These are phyloP conservation scores for Penicillium sclerotiorum DNA, from an alignment of 2,329 filamentous ascomycete species.

Conservation along the genomic window DNA sequence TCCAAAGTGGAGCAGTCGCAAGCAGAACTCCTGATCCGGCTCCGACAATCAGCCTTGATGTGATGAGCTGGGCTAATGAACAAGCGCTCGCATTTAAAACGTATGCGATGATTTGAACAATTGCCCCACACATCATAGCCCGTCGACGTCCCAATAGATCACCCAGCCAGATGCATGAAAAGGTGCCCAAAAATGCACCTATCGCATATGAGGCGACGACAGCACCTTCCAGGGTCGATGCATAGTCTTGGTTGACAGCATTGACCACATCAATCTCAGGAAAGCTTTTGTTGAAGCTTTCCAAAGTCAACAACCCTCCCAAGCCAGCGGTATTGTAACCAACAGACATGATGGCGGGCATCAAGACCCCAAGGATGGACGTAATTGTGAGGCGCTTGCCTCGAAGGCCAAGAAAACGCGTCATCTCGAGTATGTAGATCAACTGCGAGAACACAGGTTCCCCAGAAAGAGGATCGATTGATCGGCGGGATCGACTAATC, in stretches of 20 bases:
- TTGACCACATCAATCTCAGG: slow-evolving; percentile 20
- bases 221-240: slow-evolving; percentile 22
- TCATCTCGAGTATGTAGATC: slow-evolving; percentile 16
- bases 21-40: slow-evolving; percentile 20
- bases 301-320: slow-evolving; percentile 21
- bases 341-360: slow-evolving; percentile 23
- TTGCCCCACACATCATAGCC: slow-evolving; percentile 20
- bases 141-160: slow-evolving; percentile 24
- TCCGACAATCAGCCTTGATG: slow-evolving; percentile 17
- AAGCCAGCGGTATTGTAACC: slow-evolving; percentile 26
- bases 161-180: slow-evolving; percentile 24
- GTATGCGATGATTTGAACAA: slow-evolving; percentile 19
- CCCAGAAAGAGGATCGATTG: slow-evolving; percentile 8
- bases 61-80: slow-evolving; percentile 16
- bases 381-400: slow-evolving; percentile 24
- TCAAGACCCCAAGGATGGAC: slow-evolving; percentile 24
- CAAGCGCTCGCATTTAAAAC: slow-evolving; percentile 17
- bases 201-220: slow-evolving; percentile 22
- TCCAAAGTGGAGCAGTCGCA: slow-evolving; percentile 26
- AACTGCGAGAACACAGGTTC: slow-evolving; percentile 5
- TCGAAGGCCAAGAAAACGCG: slow-evolving; percentile 23
- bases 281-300: slow-evolving; percentile 22
- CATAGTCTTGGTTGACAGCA: slow-evolving; percentile 10
- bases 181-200: slow-evolving; percentile 22
- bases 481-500: slow-evolving; percentile 10